Base-by-base conservation (phyloP, 1,284 basidiomycete species). In the Tetrapyrgos nigripes region DNA sequence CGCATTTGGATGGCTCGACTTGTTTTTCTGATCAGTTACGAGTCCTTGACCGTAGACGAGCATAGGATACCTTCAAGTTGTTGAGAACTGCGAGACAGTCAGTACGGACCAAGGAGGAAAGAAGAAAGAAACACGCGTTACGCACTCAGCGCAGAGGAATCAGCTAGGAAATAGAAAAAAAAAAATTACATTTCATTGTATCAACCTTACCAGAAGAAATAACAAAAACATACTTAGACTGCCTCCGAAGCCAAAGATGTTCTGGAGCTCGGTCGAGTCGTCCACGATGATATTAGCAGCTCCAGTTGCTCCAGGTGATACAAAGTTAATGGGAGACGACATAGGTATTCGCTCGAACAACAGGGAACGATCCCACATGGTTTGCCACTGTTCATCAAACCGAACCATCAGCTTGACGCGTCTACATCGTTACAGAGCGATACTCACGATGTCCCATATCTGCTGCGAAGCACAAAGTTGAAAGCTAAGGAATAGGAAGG, bases 361-460 rank as follows among this genome's bases (percentile, higher is more conserved):
- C 52, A 71, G 76, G 23, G 78, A 66, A 45, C 77, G 75, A 64
- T 87, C 82, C 86, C 85, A 87, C 10, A 83, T 87, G 26, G 85
- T 87, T 74, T 86, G 82, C 81, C 82, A 87, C 85, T 87, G 62
- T 11, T 21, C 27, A 14, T 24, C 60, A 48, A 26, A 35, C 43
- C 46, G 28, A 40, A 46, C 23, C 47, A 40, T 35, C 37, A 3
- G 46, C 10, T 48, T 37, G 23, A n/a, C 43, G 17, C 4, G 14
- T 23, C 13, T 35, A 24, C 23, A 53, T 24, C 28, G 43, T 13
- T 47, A 53, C 13, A 62, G 31, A 4, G 26, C 9, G 44, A 47
- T 11, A 70, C 78, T 57, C 53, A 81, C 78, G 35, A 80, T 74
- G 61, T 79, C 79, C 76, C 73, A 78, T 29, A 79, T 79, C 55